Evolutionary conservation across 257 asterid species (phyloP).

Genomic region (Echites panduratus): DNA sequence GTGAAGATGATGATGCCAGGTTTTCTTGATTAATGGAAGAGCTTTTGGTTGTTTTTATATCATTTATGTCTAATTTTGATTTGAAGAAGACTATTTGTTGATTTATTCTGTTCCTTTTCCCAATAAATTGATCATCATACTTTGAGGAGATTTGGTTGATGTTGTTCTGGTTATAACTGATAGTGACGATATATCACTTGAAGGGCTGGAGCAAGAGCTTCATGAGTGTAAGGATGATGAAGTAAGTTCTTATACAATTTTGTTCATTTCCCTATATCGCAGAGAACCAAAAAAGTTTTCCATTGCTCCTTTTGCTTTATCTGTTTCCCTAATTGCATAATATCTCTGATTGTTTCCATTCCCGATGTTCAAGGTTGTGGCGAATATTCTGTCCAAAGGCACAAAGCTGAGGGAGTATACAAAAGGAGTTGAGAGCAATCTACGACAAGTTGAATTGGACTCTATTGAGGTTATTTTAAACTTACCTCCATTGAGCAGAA

Average conservation of each 20-base stretch:
- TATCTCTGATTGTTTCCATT: conserved; percentile 9
- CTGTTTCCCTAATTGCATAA: conserved; percentile 13
- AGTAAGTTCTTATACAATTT: conserved; percentile 34
- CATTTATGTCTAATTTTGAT: conserved; percentile 6
- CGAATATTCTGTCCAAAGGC: conserved; percentile 87
- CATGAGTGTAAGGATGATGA: conserved; percentile 88
- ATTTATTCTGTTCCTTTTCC: background rate
- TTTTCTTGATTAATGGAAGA: conserved; percentile 6
- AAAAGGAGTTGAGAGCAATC: conserved; percentile 87
- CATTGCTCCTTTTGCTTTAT: background rate
- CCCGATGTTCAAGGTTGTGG: conserved; percentile 55
- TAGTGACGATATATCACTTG: conserved; percentile 85
- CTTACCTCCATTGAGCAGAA: conserved; percentile 5
- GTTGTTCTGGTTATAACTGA: conserved; percentile 6
- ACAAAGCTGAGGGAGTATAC: conserved; percentile 78
- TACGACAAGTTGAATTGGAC: conserved; percentile 79
- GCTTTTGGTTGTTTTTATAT: conserved; percentile 3
- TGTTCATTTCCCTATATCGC: background rate
- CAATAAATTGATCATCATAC: background rate
- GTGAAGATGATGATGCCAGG: conserved; percentile 75
- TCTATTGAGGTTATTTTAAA: conserved; percentile 71
- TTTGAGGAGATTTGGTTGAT: background rate
- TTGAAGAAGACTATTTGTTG: background rate
- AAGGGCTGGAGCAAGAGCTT: conserved; percentile 90
- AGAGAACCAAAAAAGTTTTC: background rate